phyloP scores from a whole-genome alignment of 1,139 yeast genomes.

The Yamadazyma jaroonii region DNA sequence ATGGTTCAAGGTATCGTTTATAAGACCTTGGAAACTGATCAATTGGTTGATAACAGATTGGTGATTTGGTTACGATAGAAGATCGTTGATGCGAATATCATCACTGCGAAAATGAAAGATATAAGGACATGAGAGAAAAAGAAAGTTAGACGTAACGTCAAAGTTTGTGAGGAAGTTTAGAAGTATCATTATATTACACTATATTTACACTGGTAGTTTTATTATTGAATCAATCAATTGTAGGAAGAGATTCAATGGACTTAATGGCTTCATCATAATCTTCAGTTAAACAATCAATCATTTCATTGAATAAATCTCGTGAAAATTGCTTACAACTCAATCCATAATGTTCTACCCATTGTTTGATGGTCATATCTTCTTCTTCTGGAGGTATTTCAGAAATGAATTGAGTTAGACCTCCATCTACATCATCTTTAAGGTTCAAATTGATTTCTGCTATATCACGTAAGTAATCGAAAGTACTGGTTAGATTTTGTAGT shows the following conservation, averaged over 20 bases:
- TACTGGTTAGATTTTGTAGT: constrained; percentile 36
- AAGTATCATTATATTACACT: too few species aligned
- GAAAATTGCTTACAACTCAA: constrained; percentile 33
- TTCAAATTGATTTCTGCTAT: constrained; percentile 25
- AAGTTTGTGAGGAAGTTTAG: too few species aligned
- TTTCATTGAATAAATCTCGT: constrained; percentile 42
- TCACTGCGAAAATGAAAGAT: too few species aligned
- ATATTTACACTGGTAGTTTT: too few species aligned
- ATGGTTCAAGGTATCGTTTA: too few species aligned
- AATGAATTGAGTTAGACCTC: constrained; percentile 60
- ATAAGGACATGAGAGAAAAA: too few species aligned
- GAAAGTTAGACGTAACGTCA: too few species aligned
- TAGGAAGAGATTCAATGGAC: constrained; percentile 23
- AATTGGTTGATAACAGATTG: too few species aligned
- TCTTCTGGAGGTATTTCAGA: constrained; percentile 70
- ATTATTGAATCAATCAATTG: too few species aligned
- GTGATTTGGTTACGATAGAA: too few species aligned
- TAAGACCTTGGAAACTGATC: too few species aligned
- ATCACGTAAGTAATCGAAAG: constrained; percentile 30
- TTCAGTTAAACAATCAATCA: constrained; percentile 41
- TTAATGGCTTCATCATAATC: constrained; percentile 45
- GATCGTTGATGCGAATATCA: too few species aligned
- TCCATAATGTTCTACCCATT: constrained; percentile 65
- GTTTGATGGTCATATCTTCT: constrained; percentile 62
- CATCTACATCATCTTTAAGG: constrained; percentile 58